These are phyloP conservation scores for Peterozyma xylosa DNA, from an alignment of 805 yeast species.

Conservation along the genomic window DNA sequence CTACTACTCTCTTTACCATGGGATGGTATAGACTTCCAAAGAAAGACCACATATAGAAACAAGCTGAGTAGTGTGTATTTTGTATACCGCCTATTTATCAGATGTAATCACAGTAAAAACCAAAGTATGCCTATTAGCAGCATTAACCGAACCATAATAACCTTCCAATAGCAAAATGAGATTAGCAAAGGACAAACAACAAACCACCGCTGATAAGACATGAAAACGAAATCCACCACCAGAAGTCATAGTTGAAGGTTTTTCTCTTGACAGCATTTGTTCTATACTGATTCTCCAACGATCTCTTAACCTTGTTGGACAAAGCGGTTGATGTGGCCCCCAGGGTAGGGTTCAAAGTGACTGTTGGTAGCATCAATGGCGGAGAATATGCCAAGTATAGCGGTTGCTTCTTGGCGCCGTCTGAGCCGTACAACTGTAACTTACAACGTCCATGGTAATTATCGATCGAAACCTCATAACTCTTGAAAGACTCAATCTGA, in stretches of 20 bases:
- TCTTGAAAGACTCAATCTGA: conserved; percentile 54
- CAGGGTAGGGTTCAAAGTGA: conserved; percentile 79
- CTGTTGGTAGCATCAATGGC: conserved; percentile 93
- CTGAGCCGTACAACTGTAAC: conserved; percentile 66
- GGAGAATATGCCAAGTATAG: conserved; percentile 88
- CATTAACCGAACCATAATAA: too few relatives aligned
- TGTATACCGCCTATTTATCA: too few relatives aligned
- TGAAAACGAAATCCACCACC: conserved; percentile 53
- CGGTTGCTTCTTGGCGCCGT: conserved; percentile 80
- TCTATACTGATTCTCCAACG: conserved; percentile 71
- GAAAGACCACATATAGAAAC: too few relatives aligned
- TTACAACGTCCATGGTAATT: conserved; percentile 78
- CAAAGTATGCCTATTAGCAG: too few relatives aligned
- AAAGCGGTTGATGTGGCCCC: conserved; percentile 25
- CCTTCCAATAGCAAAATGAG: too few relatives aligned
- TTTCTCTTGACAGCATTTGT: conserved; percentile 57
- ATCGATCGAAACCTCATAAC: conserved; percentile 57
- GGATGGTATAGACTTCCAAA: too few relatives aligned
- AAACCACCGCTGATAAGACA: conserved; percentile 23
- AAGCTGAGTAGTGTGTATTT: too few relatives aligned
- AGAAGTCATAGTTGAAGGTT: conserved; percentile 32
- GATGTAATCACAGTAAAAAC: too few relatives aligned
- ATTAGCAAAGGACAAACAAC: conserved; percentile 4
- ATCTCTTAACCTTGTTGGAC: conserved; percentile 49
- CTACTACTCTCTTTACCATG: too few relatives aligned